Base-by-base conservation (phyloP, 164 flowering plant genomes). In the Stephania yunnanensis region DNA sequence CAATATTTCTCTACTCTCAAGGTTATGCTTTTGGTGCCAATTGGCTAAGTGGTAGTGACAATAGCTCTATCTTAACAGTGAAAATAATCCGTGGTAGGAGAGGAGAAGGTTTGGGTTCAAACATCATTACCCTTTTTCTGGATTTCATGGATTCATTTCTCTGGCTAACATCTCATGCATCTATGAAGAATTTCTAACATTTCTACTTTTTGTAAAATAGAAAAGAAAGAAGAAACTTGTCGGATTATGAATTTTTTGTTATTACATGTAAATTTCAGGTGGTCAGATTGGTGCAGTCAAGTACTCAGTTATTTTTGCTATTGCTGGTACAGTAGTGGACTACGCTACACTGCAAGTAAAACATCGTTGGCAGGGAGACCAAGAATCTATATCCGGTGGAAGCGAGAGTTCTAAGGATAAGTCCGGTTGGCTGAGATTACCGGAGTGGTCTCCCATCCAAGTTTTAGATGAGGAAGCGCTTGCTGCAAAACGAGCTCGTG, bases 361-460 rank as follows among this genome's bases (percentile, higher is more conserved):
- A 81, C 36, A 66, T 55, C 45, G 11, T 20, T 22, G 30, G 25
- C 45, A 29, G 5, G 58, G 44, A 30, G 30, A 55, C 44, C 53
- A n/a, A 15, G 74, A 72, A 55, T 72, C 74, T 31, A 53, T 72
- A 30, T 31, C 36, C n/a, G 74, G 46, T 10, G 64, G 50, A 20
- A 50, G 61, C 13, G 71, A 73, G 44, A 45, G 64, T 63, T 58
- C 77, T 12, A 45, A 78, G 53, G 71, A 72, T 19, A 86, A 82
- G 74, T 78, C 78, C 75, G 72, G 67, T 58, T 85, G 83, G 85
- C 74, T 89, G 64, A 87, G 79, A 79, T 74, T 85, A 80, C 97
- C 97, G 0, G 92, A 88, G 64, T 92, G 95, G 97, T 92, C 89
- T 22, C 97, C 99, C 7, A 96, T 96, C 73, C 95, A 3, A 91